Evolutionary conservation across 345 rosid species (phyloP), one percentile per base, ranked within the genome.

Genomic region (Eucalyptus cloeziana): DNA sequence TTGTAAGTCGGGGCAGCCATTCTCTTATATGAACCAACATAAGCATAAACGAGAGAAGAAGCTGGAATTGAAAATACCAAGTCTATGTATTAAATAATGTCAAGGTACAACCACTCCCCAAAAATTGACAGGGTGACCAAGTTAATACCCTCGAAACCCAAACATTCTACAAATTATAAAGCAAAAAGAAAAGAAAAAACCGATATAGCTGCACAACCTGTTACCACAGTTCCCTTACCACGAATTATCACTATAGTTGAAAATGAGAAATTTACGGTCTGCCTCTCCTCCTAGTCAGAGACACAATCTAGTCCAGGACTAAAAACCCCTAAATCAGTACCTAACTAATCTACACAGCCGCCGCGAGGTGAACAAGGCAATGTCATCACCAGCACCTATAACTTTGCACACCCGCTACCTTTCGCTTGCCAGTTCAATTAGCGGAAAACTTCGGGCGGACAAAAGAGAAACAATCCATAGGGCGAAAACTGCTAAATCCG

Each of bases 341-440:
- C 95, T 93, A 93, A 89, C 88, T 92, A 92, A 86, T 91, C 95
- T 94, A 93, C 95, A 92, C 91, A 40, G 90, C 90, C 40, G 86
- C 93, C 91, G 50, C 86, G 40, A 89, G 86, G 90, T 54, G 86
- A 40, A 67, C 47, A 76, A 76, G 50, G 85, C 51, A 89, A 49
- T 88, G 80, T 87, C 85, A 87, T 52, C 80, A 56, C 91, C 87
- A 80, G 86, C 92, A 81, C 58, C 92, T 90, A 87, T 86, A 69
- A 86, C 90, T 43, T 87, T 87, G 86, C 67, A 58, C 90, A 40
- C 16, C 25, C 69, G 62, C 89, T 85, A 56, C 91, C 88, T 56
- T 86, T 80, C 40, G 86, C 87, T 87, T 50, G 91, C 89, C 92
- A 69, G 87, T 71, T 89, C 90, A 88, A 88, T 54, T 58, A 89